Evolutionary conservation across 495 filamentous ascomycete species (phyloP).

Genomic region (Amphirosellinia nigrospora): DNA sequence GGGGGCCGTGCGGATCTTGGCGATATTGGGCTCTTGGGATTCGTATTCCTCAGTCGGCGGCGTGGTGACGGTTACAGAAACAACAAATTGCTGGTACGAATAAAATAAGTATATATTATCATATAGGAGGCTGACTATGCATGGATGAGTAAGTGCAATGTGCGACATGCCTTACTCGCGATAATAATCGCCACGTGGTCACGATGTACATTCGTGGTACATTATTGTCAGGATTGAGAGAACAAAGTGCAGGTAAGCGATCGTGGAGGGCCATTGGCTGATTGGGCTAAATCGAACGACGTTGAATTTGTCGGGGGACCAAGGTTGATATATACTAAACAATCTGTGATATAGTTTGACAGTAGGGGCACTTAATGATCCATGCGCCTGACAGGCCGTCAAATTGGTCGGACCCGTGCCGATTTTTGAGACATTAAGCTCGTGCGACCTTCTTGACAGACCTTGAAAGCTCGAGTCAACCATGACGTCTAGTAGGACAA

Average conservation of each 20-base stretch:
- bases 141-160: not conserved
- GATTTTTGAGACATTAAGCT: not conserved
- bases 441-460: not conserved
- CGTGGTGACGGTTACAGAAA: constrained; percentile 2
- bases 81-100: not conserved
- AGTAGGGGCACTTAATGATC: not conserved
- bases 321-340: not conserved
- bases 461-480: not conserved
- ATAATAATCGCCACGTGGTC: not conserved
- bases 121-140: not conserved
- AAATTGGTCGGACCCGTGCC: not conserved
- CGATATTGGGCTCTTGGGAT: not conserved
- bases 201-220: not conserved
- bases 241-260: not conserved
- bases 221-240: not conserved
- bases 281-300: not conserved
- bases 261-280: not conserved
- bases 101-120: not conserved
- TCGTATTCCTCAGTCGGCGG: not conserved
- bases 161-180: not conserved
- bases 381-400: not conserved
- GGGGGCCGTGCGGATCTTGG: not conserved
- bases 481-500: not conserved
- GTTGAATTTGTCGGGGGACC: not conserved
- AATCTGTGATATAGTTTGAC: not conserved